Evolutionary conservation across 495 filamentous ascomycete species (phyloP), one percentile per base, ranked within the genome.

Genomic region (Penicillium taxi): DNA sequence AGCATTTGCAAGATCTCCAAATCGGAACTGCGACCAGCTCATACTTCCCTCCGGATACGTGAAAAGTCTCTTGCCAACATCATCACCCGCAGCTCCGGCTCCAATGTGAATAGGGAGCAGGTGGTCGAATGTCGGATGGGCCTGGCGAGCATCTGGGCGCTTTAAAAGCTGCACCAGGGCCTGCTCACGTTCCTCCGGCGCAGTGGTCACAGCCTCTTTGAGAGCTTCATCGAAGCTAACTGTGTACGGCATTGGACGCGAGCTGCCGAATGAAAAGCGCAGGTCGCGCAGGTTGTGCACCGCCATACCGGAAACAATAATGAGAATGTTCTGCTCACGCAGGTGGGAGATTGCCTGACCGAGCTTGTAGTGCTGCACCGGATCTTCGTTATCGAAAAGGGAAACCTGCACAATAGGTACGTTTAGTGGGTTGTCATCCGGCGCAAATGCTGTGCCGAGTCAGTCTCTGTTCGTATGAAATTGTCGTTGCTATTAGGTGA

Each of bases 381-480:
- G 72, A 40, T 88, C 75, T 46, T 87, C 82, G 32, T 62, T 74
- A 23, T 70, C 57, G 57, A 80, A 88, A 26, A 91, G 69, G 19
- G 80, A 85, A 15, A 90, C 82, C 52, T 93, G 86, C 13, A 93
- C 83, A 9, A 94, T 62, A 1, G 86, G 86, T 12, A 86, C 75
- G 39, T 74, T 73, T 16, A 91, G 65, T 2, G 85, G 82, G 59
- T 93, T 90, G n/a, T 66, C 54, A 9, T 80, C 64, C 0, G 81
- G 81, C 32, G 77, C 51, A 59, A 93, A 91, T 16, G 75, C 75
- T 77, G 39, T 28, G 5, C 5, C 15, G 12, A 22, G 7, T n/a
- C 11, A 4, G 5, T 32, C 29, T 17, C 9, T 21, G 8, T 19
- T 14, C 1, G 11, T n/a, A 22, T 47, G 22, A 42, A 20, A 40